A percentile compares a stretch with the other conserved stretches of the same genome.
phyloP scores from a whole-genome alignment of 1,284 basidiomycete genomes.

The Prillingera fragicola region DNA sequence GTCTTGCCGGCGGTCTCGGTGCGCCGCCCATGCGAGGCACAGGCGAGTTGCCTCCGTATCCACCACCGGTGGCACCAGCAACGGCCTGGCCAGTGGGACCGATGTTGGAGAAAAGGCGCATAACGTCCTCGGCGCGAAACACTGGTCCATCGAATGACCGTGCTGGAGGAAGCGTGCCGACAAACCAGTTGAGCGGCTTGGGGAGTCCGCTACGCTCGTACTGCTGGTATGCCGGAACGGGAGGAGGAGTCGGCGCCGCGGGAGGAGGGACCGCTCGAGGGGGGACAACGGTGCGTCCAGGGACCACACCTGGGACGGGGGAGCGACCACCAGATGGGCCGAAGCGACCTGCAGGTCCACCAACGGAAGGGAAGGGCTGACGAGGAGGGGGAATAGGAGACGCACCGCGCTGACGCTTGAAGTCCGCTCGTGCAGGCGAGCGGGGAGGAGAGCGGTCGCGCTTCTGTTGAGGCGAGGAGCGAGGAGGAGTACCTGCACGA shows the following conservation, averaged over 20 bases:
- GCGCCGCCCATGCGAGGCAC: too few relatives aligned
- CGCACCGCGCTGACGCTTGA: slow-evolving; percentile 9
- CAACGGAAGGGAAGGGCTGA: slow-evolving; percentile 3
- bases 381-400: slow-evolving; percentile 15
- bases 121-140: slow-evolving; percentile 77
- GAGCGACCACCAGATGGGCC: slow-evolving; percentile 4
- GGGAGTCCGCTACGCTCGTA: slow-evolving; percentile 57
- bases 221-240: slow-evolving; percentile 38
- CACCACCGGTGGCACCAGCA: too few relatives aligned
- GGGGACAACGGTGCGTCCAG: background rate
- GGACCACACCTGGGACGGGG: slow-evolving; percentile 1
- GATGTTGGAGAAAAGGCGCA: slow-evolving; percentile 55
- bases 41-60: too few relatives aligned
- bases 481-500: background rate
- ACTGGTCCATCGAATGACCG: slow-evolving; percentile 76
- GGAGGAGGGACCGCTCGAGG: background rate
- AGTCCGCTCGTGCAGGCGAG: slow-evolving; percentile 8
- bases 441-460: slow-evolving; percentile 13
- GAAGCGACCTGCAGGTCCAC: too few relatives aligned
- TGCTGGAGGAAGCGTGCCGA: slow-evolving; percentile 67
- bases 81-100: slow-evolving; percentile 11
- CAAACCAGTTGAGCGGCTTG: slow-evolving; percentile 70
- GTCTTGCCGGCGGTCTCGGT: too few relatives aligned
- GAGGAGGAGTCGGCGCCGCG: background rate
- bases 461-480: slow-evolving; percentile 8